Percentiles rank a stretch among this genome's conserved stretches.
Evolutionary conservation across 106 monocot species (phyloP).

Genomic region (Ottelia alismoides): DNA sequence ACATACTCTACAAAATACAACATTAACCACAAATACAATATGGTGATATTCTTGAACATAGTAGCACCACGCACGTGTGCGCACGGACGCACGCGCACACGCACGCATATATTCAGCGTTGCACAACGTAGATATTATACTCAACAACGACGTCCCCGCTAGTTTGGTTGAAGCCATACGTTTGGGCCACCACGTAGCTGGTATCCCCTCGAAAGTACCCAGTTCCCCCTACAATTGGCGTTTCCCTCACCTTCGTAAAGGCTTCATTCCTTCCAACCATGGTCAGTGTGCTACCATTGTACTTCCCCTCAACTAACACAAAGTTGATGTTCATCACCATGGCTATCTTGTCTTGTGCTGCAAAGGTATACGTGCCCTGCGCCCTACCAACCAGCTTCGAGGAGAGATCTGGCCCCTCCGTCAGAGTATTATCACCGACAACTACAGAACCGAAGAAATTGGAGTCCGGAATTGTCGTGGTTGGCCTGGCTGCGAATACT

Average conservation of each 20-base stretch:
- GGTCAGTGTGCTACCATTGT: conserved; percentile 10
- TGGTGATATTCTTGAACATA: too few relatives aligned
- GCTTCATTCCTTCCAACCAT: not conserved
- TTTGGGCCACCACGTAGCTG: too few relatives aligned
- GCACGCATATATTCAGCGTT: too few relatives aligned
- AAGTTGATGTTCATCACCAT: conserved; percentile 9
- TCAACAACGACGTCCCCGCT: too few relatives aligned
- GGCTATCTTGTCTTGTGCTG: not conserved
- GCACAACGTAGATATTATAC: too few relatives aligned
- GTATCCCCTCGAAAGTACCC: conserved; percentile 5
- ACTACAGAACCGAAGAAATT: conserved; percentile 1
- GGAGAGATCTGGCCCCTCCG: conserved; percentile 1
- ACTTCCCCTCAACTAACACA: conserved; percentile 6
- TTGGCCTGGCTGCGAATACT: too few relatives aligned
- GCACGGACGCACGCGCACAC: too few relatives aligned
- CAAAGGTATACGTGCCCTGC: conserved; percentile 7
- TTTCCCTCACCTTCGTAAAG: conserved; percentile 2
- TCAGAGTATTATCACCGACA: conserved; percentile 4
- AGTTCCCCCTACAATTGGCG: conserved; percentile 8
- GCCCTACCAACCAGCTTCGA: conserved; percentile 10
- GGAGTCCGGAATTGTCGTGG: too few relatives aligned
- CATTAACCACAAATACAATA: too few relatives aligned
- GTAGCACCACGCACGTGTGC: too few relatives aligned
- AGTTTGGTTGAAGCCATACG: too few relatives aligned
- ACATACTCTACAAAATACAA: too few relatives aligned